Percentiles rank a stretch among this genome's conserved stretches.
phyloP scores from a whole-genome alignment of 1,284 basidiomycete genomes.

The Fomitopsis palustris region DNA sequence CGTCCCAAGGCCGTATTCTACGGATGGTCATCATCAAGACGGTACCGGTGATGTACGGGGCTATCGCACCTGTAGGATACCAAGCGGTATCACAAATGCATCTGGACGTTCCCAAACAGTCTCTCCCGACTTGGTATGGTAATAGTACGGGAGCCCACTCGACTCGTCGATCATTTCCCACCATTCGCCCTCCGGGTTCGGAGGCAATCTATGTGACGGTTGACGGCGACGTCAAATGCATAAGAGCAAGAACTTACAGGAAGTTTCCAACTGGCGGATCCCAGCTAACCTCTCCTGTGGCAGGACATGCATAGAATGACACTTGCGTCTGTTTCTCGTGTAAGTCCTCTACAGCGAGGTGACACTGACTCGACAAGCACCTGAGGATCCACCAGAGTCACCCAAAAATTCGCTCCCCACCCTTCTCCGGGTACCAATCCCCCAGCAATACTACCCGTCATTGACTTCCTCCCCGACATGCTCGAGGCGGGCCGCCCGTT shows the following conservation, averaged over 20 bases:
- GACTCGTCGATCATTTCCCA: constrained; percentile 88
- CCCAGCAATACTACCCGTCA: constrained; percentile 9
- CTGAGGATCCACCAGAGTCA: constrained; percentile 79
- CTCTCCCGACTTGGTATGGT: constrained; percentile 84
- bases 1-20: constrained; percentile 76
- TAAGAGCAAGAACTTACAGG: constrained; percentile 51
- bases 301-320: constrained; percentile 90
- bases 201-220: constrained; percentile 60
- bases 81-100: constrained; percentile 87
- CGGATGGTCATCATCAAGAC: background rate
- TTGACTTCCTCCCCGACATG: constrained; percentile 3
- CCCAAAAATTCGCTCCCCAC: constrained; percentile 88
- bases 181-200: constrained; percentile 86
- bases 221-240: constrained; percentile 16
- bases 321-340: constrained; percentile 56
- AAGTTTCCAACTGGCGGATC: constrained; percentile 88
- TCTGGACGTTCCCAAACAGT: constrained; percentile 87
- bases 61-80: constrained; percentile 69
- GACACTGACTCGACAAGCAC: constrained; percentile 36
- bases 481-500: constrained; percentile 21
- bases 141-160: constrained; percentile 85
- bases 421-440: constrained; percentile 20
- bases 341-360: constrained; percentile 3
- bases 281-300: constrained; percentile 91
- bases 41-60: background rate